Base-by-base conservation (phyloP, 148 eudicot species). In the Rhododendron griersonianum region DNA sequence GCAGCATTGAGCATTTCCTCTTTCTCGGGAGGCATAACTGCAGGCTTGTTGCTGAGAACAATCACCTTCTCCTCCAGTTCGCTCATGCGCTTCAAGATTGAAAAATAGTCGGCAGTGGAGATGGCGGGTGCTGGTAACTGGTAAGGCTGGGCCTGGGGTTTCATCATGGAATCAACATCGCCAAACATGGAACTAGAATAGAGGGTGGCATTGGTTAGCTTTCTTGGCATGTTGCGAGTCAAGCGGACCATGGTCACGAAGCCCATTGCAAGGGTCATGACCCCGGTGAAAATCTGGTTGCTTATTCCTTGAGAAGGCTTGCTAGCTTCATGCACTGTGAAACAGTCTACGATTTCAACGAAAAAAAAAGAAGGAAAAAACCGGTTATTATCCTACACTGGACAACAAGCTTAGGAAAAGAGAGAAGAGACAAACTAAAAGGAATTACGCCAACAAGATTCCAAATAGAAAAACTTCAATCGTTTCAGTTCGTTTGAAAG, bases 1-100 rank as follows among this genome's bases (percentile, higher is more conserved):
- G 98, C 98, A 77, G 80, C 78, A 45, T 93, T 98, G 65, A 98
- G 92, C 94, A 94, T 86, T 80, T 94, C 96, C 90, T 98, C 98
- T 90, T 98, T 98, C 91, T 95, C 98, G 35, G 98, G 95, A 1
- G 98, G 93, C 92, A 93, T 91, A 50, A 82, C 50, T 30, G 90
- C 73, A 18, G 96, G 95, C 88, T 91, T 94, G 33, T 91, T 89
- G 83, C 84, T 77, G 44, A 97, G 95, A 76, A 90, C 87, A 87
- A 73, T 89, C 82, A 98, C 90, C 84, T 90, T 95, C 55, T 95
- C 99, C 89, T 98, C 99, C 80, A 98, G 81, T 73, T 94, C 99
- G n/a, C 90, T 91, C 94, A 98, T 91, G 74, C 93, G 91, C 92
- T 95, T 98, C 95, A 95, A 89, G 92, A 98, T 92, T 47, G 91